Base-by-base conservation (phyloP, 1,284 basidiomycete species). In the Fistulinella cinereoalba region DNA sequence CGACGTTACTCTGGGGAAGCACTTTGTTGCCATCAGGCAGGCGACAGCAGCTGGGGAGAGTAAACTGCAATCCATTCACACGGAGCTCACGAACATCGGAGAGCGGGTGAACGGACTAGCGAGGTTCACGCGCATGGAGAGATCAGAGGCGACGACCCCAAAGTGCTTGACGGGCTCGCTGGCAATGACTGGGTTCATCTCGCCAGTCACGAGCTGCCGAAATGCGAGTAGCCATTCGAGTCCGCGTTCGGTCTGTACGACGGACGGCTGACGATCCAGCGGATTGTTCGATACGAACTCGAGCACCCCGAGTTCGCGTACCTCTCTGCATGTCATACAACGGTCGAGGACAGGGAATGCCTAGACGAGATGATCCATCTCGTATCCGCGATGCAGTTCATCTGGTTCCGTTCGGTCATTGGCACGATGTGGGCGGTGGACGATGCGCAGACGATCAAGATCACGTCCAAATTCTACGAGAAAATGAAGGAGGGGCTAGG, bases 321-420 rank as follows among this genome's bases (percentile, higher is more conserved):
- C 37, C 48, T 70, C 12, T 62, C 64, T 12, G 64, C 65, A 1
- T 69, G 64, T 38, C 55, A 69, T 27, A 65, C 54, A 23, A 61
- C 55, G 12, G 46, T 48, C 10, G 51, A 49, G 3, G 42, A 55
- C 21, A 18, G 22, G 12, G 33, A 39, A 3, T 56, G 49, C 7
- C 60, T 53, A 2, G 63, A 69, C 46, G 67, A 71, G 41, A 51
- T 44, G 2, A 52, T 71, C 6, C 36, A 49, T 22, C 44, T 47
- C 4, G 44, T 37, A 0, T 22, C 29, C n/a, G 44, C 40, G 13
- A 46, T 49, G 39, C 47, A 46, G 9, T 49, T 47, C 6, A 21
- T 40, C 13, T 36, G 44, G 3, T 47, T 42, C 23, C 40, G 40
- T n/a, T 49, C 48, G 2, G 48, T 42, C 15, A 24, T 47, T 8